These are phyloP conservation scores for Tulasnella sp. DNA, from an alignment of 768 basidiomycete species.

Conservation along the genomic window DNA sequence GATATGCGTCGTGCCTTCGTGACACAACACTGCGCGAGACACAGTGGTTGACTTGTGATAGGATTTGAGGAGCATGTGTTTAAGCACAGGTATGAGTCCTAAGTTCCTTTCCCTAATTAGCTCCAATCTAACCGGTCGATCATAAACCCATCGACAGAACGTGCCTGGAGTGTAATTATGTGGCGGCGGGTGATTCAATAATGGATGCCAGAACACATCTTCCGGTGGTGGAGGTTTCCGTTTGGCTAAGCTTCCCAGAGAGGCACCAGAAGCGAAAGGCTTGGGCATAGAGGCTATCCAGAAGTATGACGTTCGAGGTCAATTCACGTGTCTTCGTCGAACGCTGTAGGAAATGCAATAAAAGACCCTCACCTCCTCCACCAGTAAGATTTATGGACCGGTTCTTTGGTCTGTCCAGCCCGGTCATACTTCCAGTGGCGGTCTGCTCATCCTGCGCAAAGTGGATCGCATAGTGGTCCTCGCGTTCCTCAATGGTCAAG, in stretches of 20 bases:
- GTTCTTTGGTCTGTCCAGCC: neutral
- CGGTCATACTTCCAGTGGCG: too few relatives aligned
- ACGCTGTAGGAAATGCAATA: neutral
- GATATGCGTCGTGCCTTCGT: conserved; percentile 45
- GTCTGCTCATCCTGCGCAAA: conserved; percentile 21
- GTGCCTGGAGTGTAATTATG: conserved; percentile 54
- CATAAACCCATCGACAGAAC: neutral
- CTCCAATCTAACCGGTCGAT: too few relatives aligned
- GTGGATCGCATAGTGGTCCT: conserved; percentile 49
- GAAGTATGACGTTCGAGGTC: too few relatives aligned
- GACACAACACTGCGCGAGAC: conserved; percentile 51
- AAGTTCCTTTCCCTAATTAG: too few relatives aligned
- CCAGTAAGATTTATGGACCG: neutral
- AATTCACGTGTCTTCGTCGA: neutral
- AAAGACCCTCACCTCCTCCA: neutral
- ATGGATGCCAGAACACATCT: conserved; percentile 58
- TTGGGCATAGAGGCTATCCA: neutral
- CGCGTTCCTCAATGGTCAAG: conserved; percentile 31
- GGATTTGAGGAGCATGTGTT: conserved; percentile 40
- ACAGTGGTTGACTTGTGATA: conserved; percentile 38
- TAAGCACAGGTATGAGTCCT: conserved; percentile 60
- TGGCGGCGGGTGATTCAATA: conserved; percentile 36
- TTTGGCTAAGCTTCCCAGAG: neutral
- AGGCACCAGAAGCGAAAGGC: neutral
- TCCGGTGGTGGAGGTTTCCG: neutral